phyloP scores from a whole-genome alignment of 2,329 filamentous ascomycete genomes.

The Sporothrix curviconia region DNA sequence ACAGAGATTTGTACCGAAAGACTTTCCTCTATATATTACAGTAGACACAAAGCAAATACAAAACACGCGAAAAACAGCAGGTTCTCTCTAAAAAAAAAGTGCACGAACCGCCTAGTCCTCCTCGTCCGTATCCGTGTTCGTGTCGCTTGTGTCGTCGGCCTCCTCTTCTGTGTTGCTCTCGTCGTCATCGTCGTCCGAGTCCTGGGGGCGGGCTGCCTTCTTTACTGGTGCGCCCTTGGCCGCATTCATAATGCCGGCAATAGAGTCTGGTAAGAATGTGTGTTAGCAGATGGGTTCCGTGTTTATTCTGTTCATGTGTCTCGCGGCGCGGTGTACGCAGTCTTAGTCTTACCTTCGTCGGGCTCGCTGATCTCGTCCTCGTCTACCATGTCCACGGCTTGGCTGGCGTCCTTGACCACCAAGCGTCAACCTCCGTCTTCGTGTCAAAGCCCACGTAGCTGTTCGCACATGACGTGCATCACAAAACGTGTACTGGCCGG shows the following conservation, averaged over 20 bases:
- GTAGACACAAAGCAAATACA: neutral
- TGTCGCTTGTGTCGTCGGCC: slow-evolving; percentile 58
- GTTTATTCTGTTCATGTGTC: too few relatives aligned
- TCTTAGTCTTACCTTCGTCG: slow-evolving; percentile 75
- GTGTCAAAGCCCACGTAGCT: slow-evolving; percentile 92
- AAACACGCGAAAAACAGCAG: neutral
- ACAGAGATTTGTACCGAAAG: neutral
- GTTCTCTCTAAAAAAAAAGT: neutral
- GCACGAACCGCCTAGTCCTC: slow-evolving; percentile 37
- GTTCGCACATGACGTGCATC: slow-evolving; percentile 88
- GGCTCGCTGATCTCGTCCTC: slow-evolving; percentile 97
- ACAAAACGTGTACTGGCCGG: slow-evolving; percentile 91
- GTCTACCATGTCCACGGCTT: slow-evolving; percentile 70
- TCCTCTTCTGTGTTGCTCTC: slow-evolving; percentile 79
- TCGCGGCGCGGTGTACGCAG: neutral
- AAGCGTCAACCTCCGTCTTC: slow-evolving; percentile 85
- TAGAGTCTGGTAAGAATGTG: slow-evolving; percentile 56
- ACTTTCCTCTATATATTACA: neutral
- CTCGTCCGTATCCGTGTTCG: slow-evolving; percentile 62
- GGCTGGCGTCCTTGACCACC: slow-evolving; percentile 80
- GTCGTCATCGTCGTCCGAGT: slow-evolving; percentile 48
- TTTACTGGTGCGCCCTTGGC: slow-evolving; percentile 64
- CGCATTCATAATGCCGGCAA: slow-evolving; percentile 85
- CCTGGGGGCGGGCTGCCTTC: slow-evolving; percentile 42
- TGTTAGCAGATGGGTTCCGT: slow-evolving; percentile 17